Evolutionary conservation across 2,329 filamentous ascomycete species (phyloP).

Genomic region (Cladosporium phlei): DNA sequence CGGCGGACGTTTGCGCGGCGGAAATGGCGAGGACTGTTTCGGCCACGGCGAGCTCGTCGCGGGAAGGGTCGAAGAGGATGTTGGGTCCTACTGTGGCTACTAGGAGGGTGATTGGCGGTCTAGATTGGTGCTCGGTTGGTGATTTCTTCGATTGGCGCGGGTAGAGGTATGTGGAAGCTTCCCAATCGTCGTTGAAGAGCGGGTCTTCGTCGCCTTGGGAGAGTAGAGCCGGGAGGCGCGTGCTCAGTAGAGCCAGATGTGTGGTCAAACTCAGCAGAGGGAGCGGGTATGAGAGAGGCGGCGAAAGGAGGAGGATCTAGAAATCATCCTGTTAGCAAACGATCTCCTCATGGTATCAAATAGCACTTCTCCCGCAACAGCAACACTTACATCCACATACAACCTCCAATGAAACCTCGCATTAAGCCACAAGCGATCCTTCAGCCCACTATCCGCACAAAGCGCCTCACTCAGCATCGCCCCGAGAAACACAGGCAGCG

Average conservation of each 20-base stretch:
- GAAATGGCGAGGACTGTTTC: constrained; percentile 85
- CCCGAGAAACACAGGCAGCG: constrained; percentile 77
- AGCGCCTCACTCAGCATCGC: constrained; percentile 87
- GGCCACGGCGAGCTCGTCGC: constrained; percentile 88
- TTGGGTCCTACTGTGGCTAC: constrained; percentile 82
- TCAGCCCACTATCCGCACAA: constrained; percentile 63
- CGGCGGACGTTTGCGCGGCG: constrained; percentile 56
- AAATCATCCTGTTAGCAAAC: not conserved
- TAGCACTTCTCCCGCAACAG: not conserved
- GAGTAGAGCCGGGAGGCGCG: constrained; percentile 75
- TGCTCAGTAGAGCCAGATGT: constrained; percentile 85
- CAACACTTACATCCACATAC: constrained; percentile 75
- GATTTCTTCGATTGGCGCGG: constrained; percentile 31
- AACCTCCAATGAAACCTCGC: constrained; percentile 91
- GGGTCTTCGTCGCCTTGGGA: constrained; percentile 93
- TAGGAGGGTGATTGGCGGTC: constrained; percentile 83
- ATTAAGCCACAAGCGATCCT: constrained; percentile 78
- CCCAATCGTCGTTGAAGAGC: constrained; percentile 98
- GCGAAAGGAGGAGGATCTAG: constrained; percentile 88
- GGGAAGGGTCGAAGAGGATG: constrained; percentile 87
- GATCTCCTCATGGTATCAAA: not conserved
- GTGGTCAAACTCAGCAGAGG: constrained; percentile 88
- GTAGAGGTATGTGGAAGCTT: constrained; percentile 73
- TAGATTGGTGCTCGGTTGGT: constrained; percentile 31
- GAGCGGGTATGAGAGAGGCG: constrained; percentile 85